phyloP scores from a whole-genome alignment of 495 filamentous ascomycete species.

The Penicillium bovifimosum region DNA sequence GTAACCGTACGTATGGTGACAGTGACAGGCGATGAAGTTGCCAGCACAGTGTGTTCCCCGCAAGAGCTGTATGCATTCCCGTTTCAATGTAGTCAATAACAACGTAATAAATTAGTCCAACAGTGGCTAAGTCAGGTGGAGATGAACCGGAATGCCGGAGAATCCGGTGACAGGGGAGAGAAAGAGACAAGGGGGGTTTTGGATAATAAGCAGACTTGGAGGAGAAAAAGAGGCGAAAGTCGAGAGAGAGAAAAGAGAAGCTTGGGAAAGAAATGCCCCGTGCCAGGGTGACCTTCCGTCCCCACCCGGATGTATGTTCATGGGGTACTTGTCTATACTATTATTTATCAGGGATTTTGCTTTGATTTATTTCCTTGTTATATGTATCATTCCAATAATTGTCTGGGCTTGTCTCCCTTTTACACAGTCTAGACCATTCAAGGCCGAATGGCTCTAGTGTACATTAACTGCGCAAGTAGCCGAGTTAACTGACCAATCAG shows the following conservation, averaged over 20 bases:
- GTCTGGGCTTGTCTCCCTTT: neutral
- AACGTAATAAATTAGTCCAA: no score
- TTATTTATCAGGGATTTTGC: neutral
- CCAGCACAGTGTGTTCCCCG: neutral
- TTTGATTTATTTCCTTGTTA: neutral
- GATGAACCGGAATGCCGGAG: neutral
- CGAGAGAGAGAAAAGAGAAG: neutral
- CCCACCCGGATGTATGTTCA: neutral
- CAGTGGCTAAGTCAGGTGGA: neutral
- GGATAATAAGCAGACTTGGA: neutral
- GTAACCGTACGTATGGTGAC: neutral
- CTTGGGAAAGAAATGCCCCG: no score
- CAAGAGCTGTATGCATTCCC: slow-evolving; percentile 4
- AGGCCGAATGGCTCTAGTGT: neutral
- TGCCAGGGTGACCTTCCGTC: neutral
- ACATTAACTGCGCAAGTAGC: neutral
- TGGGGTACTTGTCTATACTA: neutral
- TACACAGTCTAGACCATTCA: neutral
- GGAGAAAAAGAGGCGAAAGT: neutral
- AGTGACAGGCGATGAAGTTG: neutral
- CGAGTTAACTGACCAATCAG: neutral
- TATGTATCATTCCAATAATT: neutral
- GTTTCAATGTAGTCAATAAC: neutral
- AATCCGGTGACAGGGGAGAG: neutral
- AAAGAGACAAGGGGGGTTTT: neutral